Percentiles rank a stretch among this genome's conserved stretches.
phyloP scores from a whole-genome alignment of 2,329 filamentous ascomycete species.

The Kalmusia sp. region DNA sequence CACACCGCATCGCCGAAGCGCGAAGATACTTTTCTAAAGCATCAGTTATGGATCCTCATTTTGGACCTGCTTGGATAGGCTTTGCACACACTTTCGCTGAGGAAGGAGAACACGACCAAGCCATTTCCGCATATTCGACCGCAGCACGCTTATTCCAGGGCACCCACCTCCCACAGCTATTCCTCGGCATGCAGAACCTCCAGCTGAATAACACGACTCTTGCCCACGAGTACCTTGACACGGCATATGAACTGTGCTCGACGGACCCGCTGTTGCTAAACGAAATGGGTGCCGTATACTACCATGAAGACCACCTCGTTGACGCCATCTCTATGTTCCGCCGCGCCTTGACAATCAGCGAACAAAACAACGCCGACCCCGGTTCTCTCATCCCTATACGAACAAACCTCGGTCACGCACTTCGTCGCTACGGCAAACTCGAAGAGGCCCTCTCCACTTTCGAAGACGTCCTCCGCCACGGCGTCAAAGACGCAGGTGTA shows the following conservation, averaged over 20 bases:
- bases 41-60: slow-evolving; percentile 96
- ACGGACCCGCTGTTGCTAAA: slow-evolving; percentile 91
- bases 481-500: slow-evolving; percentile 78
- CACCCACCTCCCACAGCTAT: slow-evolving; percentile 93
- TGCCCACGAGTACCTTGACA: slow-evolving; percentile 92
- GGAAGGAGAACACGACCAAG: slow-evolving; percentile 97
- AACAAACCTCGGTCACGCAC: slow-evolving; percentile 88
- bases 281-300: slow-evolving; percentile 94
- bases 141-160: slow-evolving; percentile 95
- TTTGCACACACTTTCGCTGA: slow-evolving; percentile 98
- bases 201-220: slow-evolving; percentile 93
- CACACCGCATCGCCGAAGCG: slow-evolving; percentile 88
- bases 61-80: slow-evolving; percentile 96
- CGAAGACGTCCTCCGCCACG: slow-evolving; percentile 83
- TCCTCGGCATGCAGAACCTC: slow-evolving; percentile 97
- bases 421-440: slow-evolving; percentile 73
- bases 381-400: slow-evolving; percentile 83
- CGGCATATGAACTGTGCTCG: slow-evolving; percentile 81
- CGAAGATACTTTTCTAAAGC: slow-evolving; percentile 97
- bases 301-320: slow-evolving; percentile 82
- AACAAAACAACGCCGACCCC: slow-evolving; percentile 81
- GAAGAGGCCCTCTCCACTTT: slow-evolving; percentile 80
- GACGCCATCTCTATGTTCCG: slow-evolving; percentile 80
- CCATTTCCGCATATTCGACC: slow-evolving; percentile 96
- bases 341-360: slow-evolving; percentile 77